Base-by-base conservation (phyloP, 2,329 filamentous ascomycete species). In the Colletotrichum acutatum region DNA sequence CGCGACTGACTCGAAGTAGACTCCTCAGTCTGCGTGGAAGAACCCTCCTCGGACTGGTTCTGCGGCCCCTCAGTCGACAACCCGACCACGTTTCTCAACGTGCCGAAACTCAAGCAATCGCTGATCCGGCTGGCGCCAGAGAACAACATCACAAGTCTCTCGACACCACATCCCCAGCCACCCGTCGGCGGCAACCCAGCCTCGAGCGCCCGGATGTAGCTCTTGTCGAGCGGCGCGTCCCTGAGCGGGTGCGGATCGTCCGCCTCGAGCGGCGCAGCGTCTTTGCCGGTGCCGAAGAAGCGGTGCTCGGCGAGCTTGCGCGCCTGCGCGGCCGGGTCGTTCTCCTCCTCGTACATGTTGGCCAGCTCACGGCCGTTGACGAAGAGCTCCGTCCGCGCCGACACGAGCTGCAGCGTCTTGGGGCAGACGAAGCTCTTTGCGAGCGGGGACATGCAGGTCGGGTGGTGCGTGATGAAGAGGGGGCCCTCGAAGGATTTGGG, bases 321-420 rank as follows among this genome's bases (percentile, higher is more conserved):
- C 58, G 94, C 89, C 84, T 99, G 97, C 78, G 93, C 93, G 66
- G 93, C 91, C 0, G 97, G 97, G 64, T 94, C 94, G 82, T 99
- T 99, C 81, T 99, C 97, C 83, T 99, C 97, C 82, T 99, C 97
- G 82, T 99, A 99, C 86, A 96, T 97, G 82, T 99, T 99, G 74
- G 96, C 94, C 37, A 98, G 88, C 80, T 99, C 97, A 67, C 91
- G 90, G 53, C 93, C 91, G 62, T 90, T 85, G 74, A 97, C 90
- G 83, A 97, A 98, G 26, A 98, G 89, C 83, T 98, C 95, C 0
- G 93, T 94, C 6, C 95, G 92, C 0, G 94, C 94, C 1, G 95
- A 93, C 1, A 98, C 91, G 9, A 89, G 83, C 80, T 98, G 95
- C 16, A 88, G 86, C 0, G 92, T 92, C 9, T 79, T 82, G 0